Percentiles rank a stretch among this genome's conserved stretches.
Evolutionary conservation across 2,329 filamentous ascomycete species (phyloP).

Genomic region (Moelleriella libera): DNA sequence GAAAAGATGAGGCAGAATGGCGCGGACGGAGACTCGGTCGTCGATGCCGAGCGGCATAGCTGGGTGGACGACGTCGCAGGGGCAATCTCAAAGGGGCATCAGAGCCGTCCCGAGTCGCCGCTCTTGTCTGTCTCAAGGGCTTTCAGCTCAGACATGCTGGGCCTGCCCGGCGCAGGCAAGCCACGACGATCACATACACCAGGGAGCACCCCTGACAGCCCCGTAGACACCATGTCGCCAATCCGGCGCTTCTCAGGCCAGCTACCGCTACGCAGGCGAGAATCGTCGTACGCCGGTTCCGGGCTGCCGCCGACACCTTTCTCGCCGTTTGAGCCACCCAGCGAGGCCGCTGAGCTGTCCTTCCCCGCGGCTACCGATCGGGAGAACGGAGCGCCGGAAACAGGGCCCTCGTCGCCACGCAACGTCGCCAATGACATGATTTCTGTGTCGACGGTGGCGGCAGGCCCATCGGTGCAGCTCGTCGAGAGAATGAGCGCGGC

Average conservation of each 20-base stretch:
- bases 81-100: slow-evolving; percentile 23
- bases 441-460: slow-evolving; percentile 77
- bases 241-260: slow-evolving; percentile 37
- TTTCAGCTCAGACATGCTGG: slow-evolving; percentile 39
- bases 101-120: slow-evolving; percentile 40
- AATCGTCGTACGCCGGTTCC: slow-evolving; percentile 22
- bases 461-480: slow-evolving; percentile 84
- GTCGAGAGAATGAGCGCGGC: slow-evolving; percentile 93
- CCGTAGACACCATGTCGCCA: slow-evolving; percentile 22
- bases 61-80: slow-evolving; percentile 38
- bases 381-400: slow-evolving; percentile 37
- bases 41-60: slow-evolving; percentile 27
- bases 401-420: slow-evolving; percentile 41
- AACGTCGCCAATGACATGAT: slow-evolving; percentile 71
- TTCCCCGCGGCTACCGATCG: slow-evolving; percentile 25
- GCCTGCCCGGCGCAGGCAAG: slow-evolving; percentile 25
- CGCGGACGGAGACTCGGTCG: slow-evolving; percentile 15
- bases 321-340: slow-evolving; percentile 28
- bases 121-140: slow-evolving; percentile 35
- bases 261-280: slow-evolving; percentile 25
- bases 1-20: slow-evolving; percentile 29
- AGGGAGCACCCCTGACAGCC: slow-evolving; percentile 31
- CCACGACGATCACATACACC: slow-evolving; percentile 23
- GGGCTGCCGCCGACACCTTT: slow-evolving; percentile 25
- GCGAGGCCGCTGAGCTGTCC: slow-evolving; percentile 18